phyloP scores from a whole-genome alignment of 768 basidiomycete genomes.

The Kwoniella shandongensis region DNA sequence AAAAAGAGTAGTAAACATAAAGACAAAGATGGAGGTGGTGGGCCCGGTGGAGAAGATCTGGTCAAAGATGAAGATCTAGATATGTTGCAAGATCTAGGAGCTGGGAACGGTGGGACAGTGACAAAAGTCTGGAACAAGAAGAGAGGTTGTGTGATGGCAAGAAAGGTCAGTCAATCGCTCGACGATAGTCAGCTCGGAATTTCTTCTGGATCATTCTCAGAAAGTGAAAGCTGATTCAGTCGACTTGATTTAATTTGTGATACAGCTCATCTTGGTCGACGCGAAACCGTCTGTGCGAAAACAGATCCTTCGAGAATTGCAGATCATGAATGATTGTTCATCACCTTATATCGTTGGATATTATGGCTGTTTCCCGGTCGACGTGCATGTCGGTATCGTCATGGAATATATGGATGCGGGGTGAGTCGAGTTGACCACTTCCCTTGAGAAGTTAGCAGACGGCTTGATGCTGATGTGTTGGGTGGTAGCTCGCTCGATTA shows the following conservation, averaged over 20 bases:
- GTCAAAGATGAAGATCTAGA: conserved; percentile 82
- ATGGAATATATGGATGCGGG: conserved; percentile 71
- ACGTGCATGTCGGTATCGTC: conserved; percentile 98
- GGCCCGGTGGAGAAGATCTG: conserved; percentile 66
- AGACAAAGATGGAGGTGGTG: conserved; percentile 75
- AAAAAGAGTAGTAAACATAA: conserved; percentile 22
- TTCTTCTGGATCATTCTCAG: too few relatives aligned
- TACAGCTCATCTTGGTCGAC: conserved; percentile 53
- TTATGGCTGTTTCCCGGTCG: conserved; percentile 92
- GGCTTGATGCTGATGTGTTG: background rate
- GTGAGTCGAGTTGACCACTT: conserved; percentile 32
- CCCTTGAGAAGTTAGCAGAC: background rate
- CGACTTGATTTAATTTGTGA: background rate
- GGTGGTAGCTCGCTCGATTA: conserved; percentile 73
- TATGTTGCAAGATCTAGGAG: conserved; percentile 85
- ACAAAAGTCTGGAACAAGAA: conserved; percentile 92
- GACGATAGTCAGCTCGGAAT: too few relatives aligned
- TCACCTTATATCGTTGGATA: conserved; percentile 94
- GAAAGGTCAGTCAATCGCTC: conserved; percentile 70
- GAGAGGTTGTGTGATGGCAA: conserved; percentile 91
- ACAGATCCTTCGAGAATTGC: conserved; percentile 94
- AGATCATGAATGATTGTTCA: conserved; percentile 98
- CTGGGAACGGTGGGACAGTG: conserved; percentile 96
- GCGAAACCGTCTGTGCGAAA: conserved; percentile 88
- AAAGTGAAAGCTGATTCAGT: background rate